Evolutionary conservation across 345 rosid genomes (phyloP).

Genomic region (Citrus inodora): DNA sequence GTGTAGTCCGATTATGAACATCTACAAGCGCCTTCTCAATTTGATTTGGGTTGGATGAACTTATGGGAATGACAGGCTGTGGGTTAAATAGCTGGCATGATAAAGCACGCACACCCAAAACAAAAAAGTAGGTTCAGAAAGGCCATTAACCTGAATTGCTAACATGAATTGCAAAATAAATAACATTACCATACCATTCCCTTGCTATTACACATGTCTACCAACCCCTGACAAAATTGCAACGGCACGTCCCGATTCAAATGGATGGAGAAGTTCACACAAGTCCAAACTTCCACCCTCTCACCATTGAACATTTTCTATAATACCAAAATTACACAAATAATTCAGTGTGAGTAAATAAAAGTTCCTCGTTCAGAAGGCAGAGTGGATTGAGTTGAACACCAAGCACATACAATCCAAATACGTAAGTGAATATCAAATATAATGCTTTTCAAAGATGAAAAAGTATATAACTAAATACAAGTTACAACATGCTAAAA

Average conservation of each 20-base stretch:
- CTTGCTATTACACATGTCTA: constrained; percentile 54
- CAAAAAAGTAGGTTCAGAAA: neutral
- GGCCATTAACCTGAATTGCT: neutral
- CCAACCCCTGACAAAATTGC: constrained; percentile 43
- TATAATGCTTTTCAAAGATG: neutral
- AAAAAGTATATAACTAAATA: neutral
- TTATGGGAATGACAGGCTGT: constrained; percentile 33
- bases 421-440: neutral
- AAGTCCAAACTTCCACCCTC: constrained; percentile 55
- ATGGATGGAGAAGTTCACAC: constrained; percentile 44
- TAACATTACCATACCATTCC: constrained; percentile 55
- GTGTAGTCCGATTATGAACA: constrained; percentile 20
- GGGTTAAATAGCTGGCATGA: constrained; percentile 37
- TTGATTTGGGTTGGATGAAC: constrained; percentile 20
- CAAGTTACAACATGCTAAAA: neutral
- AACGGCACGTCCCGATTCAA: neutral
- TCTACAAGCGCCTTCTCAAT: constrained; percentile 48
- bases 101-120: neutral
- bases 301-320: constrained; percentile 91
- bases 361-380: neutral
- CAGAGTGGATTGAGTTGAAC: neutral
- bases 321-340: neutral
- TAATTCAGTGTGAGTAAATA: neutral
- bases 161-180: neutral
- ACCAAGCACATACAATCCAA: neutral